A percentile compares a stretch with the other conserved stretches of the same genome.
phyloP scores from a whole-genome alignment of 495 filamentous ascomycete genomes.

The Aspergillus bertholletiae region DNA sequence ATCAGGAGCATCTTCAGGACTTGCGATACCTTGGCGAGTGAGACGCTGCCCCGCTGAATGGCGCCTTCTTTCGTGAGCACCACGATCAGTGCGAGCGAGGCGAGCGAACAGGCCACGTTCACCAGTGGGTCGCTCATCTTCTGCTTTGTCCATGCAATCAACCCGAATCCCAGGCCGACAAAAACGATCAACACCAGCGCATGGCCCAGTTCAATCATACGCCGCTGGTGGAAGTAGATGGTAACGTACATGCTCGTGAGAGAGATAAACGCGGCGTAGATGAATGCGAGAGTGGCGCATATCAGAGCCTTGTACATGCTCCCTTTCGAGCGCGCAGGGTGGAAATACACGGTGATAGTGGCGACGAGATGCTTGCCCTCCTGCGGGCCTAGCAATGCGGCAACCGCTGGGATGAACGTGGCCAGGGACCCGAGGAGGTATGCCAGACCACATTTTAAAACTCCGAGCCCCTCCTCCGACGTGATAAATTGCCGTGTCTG shows the following conservation, averaged over 20 bases:
- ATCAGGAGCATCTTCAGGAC: slow-evolving; percentile 88
- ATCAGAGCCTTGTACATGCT: slow-evolving; percentile 88
- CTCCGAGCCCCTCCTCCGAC: slow-evolving; percentile 63
- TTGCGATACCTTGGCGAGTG: slow-evolving; percentile 77
- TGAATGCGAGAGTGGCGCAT: slow-evolving; percentile 76
- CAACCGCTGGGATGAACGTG: slow-evolving; percentile 75
- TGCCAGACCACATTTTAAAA: slow-evolving; percentile 90
- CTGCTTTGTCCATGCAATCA: slow-evolving; percentile 93
- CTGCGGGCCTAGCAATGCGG: slow-evolving; percentile 71
- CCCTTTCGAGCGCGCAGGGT: slow-evolving; percentile 85
- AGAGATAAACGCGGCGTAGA: slow-evolving; percentile 77
- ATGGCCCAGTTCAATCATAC: slow-evolving; percentile 69
- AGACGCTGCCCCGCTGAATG: slow-evolving; percentile 75
- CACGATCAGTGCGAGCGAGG: slow-evolving; percentile 85
- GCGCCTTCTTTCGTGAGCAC: slow-evolving; percentile 90
- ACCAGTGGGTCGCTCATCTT: slow-evolving; percentile 79
- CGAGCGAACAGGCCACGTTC: slow-evolving; percentile 84
- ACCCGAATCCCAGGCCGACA: slow-evolving; percentile 81
- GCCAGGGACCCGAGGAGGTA: slow-evolving; percentile 86
- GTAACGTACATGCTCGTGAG: slow-evolving; percentile 85
- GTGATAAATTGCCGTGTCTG: slow-evolving; percentile 38
- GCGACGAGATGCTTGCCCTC: slow-evolving; percentile 97
- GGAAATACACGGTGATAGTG: slow-evolving; percentile 94
- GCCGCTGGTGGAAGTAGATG: slow-evolving; percentile 64
- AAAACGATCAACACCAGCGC: slow-evolving; percentile 82